These are phyloP conservation scores for Ustilago vetiveriae DNA, from an alignment of 1,284 basidiomycete species.

Conservation along the genomic window DNA sequence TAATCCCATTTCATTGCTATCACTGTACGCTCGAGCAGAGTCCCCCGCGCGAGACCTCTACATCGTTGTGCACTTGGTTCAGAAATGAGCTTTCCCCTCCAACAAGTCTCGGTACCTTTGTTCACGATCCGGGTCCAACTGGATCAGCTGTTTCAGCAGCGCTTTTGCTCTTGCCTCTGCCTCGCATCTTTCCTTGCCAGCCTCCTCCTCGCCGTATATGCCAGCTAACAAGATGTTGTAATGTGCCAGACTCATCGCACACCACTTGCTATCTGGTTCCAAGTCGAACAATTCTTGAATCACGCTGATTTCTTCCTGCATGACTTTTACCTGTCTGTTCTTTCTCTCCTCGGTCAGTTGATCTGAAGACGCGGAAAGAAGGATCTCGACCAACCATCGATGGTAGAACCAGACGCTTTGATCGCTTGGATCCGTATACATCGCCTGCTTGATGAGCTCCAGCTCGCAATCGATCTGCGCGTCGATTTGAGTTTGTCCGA, in stretches of 20 bases:
- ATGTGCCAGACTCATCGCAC: conserved; percentile 55
- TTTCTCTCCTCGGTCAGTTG: no score
- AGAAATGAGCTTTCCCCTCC: conserved; percentile 33
- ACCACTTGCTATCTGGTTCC: conserved; percentile 91
- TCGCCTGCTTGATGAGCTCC: conserved; percentile 87
- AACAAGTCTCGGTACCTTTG: conserved; percentile 55
- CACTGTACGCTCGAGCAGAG: no score
- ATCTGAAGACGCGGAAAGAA: no score
- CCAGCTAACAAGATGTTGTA: conserved; percentile 26
- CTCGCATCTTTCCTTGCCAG: not conserved
- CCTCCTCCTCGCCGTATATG: not conserved
- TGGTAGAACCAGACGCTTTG: conserved; percentile 99
- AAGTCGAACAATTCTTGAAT: conserved; percentile 88
- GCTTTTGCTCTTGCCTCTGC: conserved; percentile 3
- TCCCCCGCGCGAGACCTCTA: no score
- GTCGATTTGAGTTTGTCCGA: conserved; percentile 66
- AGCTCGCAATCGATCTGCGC: conserved; percentile 76
- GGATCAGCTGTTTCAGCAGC: conserved; percentile 31
- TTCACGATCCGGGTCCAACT: conserved; percentile 54
- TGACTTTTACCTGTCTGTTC: conserved; percentile 3
- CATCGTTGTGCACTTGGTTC: no score
- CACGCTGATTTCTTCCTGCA: conserved; percentile 76
- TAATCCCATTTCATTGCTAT: no score
- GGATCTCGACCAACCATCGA: conserved; percentile 83
- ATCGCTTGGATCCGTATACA: conserved; percentile 95